Conservation (phyloP, 2,329 filamentous ascomycete species). For the Fusarium incarnatum region DNA sequence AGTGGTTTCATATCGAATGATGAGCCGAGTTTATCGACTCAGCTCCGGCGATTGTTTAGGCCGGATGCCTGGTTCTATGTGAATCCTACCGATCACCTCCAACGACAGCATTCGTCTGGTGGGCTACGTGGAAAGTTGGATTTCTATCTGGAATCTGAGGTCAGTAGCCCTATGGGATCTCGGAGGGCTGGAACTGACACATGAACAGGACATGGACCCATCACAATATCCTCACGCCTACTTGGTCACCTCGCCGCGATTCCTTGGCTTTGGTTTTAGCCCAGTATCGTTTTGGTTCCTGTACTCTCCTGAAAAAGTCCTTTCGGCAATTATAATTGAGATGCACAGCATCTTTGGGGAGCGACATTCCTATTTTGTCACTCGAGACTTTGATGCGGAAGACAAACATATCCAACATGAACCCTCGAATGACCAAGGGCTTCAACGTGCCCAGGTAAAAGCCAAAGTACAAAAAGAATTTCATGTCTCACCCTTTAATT, state of each 20-base stretch:
- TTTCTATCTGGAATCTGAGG: slow-evolving; percentile 67
- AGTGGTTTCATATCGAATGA: slow-evolving; percentile 67
- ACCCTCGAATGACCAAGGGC: not conserved
- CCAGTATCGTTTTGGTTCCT: slow-evolving; percentile 85
- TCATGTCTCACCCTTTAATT: slow-evolving; percentile 82
- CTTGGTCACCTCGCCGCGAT: slow-evolving; percentile 75
- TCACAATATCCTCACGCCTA: slow-evolving; percentile 74
- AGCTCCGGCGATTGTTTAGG: slow-evolving; percentile 49
- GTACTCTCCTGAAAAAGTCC: slow-evolving; percentile 67
- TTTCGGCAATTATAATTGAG: slow-evolving; percentile 76
- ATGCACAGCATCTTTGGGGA: slow-evolving; percentile 84
- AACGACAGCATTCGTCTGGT: slow-evolving; percentile 62
- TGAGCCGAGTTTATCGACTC: slow-evolving; percentile 27
- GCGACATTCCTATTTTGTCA: slow-evolving; percentile 58
- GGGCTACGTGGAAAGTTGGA: slow-evolving; percentile 73
- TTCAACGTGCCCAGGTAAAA: slow-evolving; percentile 52
- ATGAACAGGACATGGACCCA: slow-evolving; percentile 66
- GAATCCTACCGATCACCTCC: slow-evolving; percentile 70
- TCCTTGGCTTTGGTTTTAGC: slow-evolving; percentile 79
- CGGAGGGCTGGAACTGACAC: slow-evolving; percentile 15
- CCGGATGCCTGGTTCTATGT: slow-evolving; percentile 67
- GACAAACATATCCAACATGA: slow-evolving; percentile 18
- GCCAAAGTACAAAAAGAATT: slow-evolving; percentile 76
- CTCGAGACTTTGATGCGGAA: slow-evolving; percentile 45
- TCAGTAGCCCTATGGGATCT: slow-evolving; percentile 47